A percentile compares a stretch with the other conserved stretches of the same genome.
Conservation (phyloP, 441 rosid genomes). For the Erodium texanum region DNA sequence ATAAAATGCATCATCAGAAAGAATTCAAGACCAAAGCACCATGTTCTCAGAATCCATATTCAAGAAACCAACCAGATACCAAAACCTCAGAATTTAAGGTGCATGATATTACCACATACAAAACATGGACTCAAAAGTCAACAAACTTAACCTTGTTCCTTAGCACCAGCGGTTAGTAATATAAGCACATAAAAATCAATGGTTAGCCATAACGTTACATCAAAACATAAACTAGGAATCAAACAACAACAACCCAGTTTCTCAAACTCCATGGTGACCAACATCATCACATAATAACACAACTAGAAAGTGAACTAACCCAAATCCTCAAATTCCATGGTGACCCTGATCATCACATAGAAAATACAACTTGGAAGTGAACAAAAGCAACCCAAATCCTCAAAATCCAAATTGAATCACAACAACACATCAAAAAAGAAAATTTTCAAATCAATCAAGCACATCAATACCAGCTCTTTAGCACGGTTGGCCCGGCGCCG, state of each 20-base stretch:
- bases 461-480: conserved; percentile 49
- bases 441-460: background rate
- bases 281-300: background rate
- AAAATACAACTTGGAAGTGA: background rate
- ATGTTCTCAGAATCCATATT: background rate
- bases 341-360: background rate
- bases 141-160: background rate
- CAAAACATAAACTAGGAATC: background rate
- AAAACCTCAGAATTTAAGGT: background rate
- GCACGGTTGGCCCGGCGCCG: conserved; percentile 73
- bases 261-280: background rate
- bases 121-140: background rate
- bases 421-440: background rate
- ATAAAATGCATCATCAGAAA: background rate
- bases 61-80: background rate
- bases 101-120: background rate
- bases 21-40: background rate
- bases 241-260: too few relatives aligned
- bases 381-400: too few relatives aligned
- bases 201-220: background rate
- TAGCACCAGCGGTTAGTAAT: background rate
- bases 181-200: background rate
- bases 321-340: background rate
- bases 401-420: background rate
- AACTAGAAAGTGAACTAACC: background rate